Evolutionary conservation across 1,139 yeast species (phyloP), one percentile per base, ranked within the genome.

Genomic region (Yamadazyma atlantica): DNA sequence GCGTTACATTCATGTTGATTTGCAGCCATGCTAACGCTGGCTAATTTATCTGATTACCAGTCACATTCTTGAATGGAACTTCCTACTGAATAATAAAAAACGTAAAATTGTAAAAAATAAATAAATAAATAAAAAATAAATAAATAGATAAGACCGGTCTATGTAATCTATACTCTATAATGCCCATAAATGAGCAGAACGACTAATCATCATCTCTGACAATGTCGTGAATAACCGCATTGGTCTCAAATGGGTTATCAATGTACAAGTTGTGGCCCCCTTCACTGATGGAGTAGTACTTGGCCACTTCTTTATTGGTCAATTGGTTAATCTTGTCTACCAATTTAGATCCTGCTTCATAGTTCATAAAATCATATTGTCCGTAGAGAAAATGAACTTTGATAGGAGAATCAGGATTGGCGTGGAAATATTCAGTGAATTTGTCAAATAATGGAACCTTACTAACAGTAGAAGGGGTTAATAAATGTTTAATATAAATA

Each of bases 281-380:
- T 43, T 70, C 72, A 7, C 55, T 51, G 5, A 71, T 54, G 22
- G 48, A 57, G 39, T 60, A 54, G 41, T 62, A 59, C 6, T 43
- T 35, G 1, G 54, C 49, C 10, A 38, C 34, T 1, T 29, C 23
- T 13, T 29, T 26, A 2, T 45, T 42, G 26, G 52, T 40, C 23
- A 40, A 34, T 6, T 46, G 34, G 31, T 66, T 58, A 39, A 80
- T 57, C 27, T 58, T 48, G 19, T 67, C 51, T 2, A 64, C 69
- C 33, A 80, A 78, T 39, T 74, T 71, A 8, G 61, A 51, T 0
- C 96, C 96, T 0, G 94, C 92, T 35, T 73, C 76, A 2, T 75
- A 66, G 54, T 85, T 85, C 96, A 89, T 89, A 75, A 92, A 89
- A 56, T 89, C 97, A 47, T 70, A 78, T 48, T 84, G 81, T 0